Conservation (phyloP, 2,329 filamentous ascomycete genomes). For the Neoarthrinium moseri region DNA sequence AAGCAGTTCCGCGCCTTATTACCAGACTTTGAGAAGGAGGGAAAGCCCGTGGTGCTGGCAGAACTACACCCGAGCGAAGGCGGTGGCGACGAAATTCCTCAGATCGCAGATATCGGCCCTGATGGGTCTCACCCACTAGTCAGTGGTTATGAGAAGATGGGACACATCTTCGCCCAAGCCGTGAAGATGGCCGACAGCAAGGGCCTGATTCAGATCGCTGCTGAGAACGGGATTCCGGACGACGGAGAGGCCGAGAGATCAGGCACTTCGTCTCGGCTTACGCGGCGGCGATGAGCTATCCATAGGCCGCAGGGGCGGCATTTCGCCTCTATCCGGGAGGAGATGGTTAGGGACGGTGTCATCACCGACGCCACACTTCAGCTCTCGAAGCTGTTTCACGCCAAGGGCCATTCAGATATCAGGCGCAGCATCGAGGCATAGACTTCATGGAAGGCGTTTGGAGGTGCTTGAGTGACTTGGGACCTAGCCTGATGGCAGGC, state of each 20-base stretch:
- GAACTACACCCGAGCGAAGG: conserved; percentile 28
- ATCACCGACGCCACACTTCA: no score
- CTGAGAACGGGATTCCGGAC: conserved; percentile 21
- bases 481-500: no score
- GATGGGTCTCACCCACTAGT: conserved; percentile 27
- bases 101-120: conserved; percentile 21
- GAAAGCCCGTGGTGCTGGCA: conserved; percentile 26
- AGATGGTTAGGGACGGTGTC: no score
- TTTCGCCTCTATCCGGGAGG: no score
- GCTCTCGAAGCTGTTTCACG: no score
- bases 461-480: no score
- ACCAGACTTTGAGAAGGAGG: conserved; percentile 15
- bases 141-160: conserved; percentile 26
- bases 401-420: no score
- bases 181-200: conserved; percentile 22
- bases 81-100: conserved; percentile 17
- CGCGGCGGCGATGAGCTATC: neutral
- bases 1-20: conserved; percentile 25
- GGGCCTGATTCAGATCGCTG: conserved; percentile 23
- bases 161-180: conserved; percentile 20
- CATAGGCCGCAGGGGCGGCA: no score
- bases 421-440: no score
- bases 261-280: neutral
- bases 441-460: no score
- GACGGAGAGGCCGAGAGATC: conserved; percentile 19